Evolutionary conservation across 768 basidiomycete species (phyloP).

Genomic region (Lentinula detonsa): DNA sequence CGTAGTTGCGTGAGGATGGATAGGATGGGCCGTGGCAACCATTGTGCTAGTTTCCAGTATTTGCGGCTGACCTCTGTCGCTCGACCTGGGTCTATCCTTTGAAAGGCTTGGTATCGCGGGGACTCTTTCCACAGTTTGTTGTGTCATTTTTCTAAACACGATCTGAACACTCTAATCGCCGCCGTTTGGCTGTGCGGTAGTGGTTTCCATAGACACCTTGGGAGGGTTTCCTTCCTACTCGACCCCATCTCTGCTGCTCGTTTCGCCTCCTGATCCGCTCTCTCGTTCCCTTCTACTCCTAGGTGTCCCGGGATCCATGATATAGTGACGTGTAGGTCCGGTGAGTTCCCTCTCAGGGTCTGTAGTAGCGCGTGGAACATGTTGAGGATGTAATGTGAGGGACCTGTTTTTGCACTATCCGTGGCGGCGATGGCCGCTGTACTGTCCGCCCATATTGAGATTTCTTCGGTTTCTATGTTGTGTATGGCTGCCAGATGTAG

Average conservation of each 20-base stretch:
- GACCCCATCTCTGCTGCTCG: conserved; percentile 7
- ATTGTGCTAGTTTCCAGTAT: no score
- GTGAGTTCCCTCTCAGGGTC: not conserved
- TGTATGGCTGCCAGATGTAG: not conserved
- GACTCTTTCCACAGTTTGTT: no score
- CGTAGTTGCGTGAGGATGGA: no score
- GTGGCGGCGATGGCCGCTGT: not conserved
- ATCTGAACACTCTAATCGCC: not conserved
- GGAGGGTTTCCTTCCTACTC: not conserved
- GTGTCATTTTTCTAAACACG: no score
- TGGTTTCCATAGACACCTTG: not conserved
- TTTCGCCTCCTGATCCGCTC: conserved; percentile 15
- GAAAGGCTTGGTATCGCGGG: no score
- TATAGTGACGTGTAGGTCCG: not conserved
- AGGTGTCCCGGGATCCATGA: conserved; percentile 16
- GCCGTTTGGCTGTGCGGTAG: conserved; percentile 7
- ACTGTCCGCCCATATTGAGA: not conserved
- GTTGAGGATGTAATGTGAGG: not conserved
- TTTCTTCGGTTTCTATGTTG: not conserved
- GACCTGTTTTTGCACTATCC: not conserved
- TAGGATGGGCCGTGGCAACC: no score
- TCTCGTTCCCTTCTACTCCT: conserved; percentile 14
- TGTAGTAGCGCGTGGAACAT: not conserved
- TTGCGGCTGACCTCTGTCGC: no score
- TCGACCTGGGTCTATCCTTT: no score